Evolutionary conservation across 2,329 filamentous ascomycete genomes (phyloP), one percentile per base, ranked within the genome.

Genomic region (Aaosphaeria arxii): DNA sequence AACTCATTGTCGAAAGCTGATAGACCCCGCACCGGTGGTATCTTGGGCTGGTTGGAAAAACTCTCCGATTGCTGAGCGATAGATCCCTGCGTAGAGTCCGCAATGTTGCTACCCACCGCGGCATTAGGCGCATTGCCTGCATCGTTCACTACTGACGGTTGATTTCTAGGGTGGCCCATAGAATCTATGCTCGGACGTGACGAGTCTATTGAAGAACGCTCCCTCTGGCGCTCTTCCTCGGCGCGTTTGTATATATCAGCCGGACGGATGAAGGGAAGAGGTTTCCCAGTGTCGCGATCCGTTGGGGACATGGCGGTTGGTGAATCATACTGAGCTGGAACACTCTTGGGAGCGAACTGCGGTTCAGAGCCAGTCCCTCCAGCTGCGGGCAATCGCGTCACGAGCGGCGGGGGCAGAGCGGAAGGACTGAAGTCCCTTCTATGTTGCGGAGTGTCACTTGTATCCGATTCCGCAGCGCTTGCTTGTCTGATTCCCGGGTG

Each of bases 181-280:
- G 78, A 77, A 54, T 85, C 83, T 49, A 82, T 62, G 53, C 78
- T 84, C 5, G 81, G 79, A 44, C 81, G 74, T 17, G 76, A 71
- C 7, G 80, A 80, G 2, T 86, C 84, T 48, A 81, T 68, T 1
- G 81, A 82, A 47, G 76, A 75, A 35, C 78, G 72, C 55, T 81
- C 77, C 55, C 73, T 78, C 52, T 81, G 76, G 45, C 77, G 78
- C 54, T 88, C 86, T 55, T 89, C 85, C 45, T 82, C 82, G 66
- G 86, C 77, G 5, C 86, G 82, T 61, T 81, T 86, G 66, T 92
- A 91, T 39, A 91, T 86, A 56, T 95, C 89, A 9, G 86, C 81
- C 1, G 89, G 88, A 35, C 87, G 79, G 47, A 90, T 77, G 55
- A 92, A 85, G 0, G 84, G 79, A 17, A 82, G 70, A 1, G 81